phyloP scores from a whole-genome alignment of 176 grass and related monocot species.

The Raddia guianensis region DNA sequence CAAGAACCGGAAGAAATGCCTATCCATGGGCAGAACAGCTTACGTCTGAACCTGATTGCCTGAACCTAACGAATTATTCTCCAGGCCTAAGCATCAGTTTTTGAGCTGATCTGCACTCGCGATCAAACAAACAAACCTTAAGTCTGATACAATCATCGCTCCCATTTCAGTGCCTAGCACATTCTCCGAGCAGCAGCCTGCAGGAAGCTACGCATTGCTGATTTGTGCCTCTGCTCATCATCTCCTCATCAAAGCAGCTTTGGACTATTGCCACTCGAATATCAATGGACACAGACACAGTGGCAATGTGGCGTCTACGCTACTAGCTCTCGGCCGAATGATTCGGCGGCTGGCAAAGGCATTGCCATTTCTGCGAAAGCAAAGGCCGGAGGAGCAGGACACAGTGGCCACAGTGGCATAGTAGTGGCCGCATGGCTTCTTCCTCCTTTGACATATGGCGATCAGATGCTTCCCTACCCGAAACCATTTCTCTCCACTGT shows the following conservation, averaged over 20 bases:
- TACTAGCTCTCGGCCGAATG: not conserved
- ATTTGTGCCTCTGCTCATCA: no score
- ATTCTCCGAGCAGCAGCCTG: not conserved
- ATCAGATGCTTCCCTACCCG: not conserved
- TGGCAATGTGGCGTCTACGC: not conserved
- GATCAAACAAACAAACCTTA: not conserved
- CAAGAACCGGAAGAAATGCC: not conserved
- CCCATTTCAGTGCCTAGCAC: no score
- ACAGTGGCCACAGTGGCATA: no score
- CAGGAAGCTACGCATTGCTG: not conserved
- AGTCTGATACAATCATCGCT: no score
- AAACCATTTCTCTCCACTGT: not conserved
- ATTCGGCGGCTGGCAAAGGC: not conserved
- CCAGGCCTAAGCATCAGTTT: not conserved
- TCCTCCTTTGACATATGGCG: not conserved
- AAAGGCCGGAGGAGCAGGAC: not conserved
- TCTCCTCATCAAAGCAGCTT: not conserved
- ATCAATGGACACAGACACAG: not conserved
- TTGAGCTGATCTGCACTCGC: not conserved
- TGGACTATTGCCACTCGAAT: not conserved
- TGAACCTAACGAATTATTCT: not conserved
- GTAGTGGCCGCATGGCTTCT: no score
- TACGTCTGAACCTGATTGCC: no score
- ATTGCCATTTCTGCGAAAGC: not conserved
- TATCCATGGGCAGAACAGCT: no score